Base-by-base conservation (phyloP, 2,329 filamentous ascomycete species). In the Colletotrichum horii region DNA sequence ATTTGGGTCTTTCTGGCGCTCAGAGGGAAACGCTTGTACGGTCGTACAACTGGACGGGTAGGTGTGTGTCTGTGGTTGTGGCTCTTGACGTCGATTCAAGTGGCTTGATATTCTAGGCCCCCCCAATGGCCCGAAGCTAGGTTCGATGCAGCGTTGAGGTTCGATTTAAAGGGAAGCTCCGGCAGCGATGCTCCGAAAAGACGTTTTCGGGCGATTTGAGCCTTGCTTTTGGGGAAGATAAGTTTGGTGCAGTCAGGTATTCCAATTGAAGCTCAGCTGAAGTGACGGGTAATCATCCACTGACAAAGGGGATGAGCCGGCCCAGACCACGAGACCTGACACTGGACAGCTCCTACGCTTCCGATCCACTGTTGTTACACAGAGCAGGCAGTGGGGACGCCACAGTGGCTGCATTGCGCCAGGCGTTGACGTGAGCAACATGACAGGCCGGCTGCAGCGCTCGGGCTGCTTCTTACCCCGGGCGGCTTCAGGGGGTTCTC, bases 81-180 rank as follows among this genome's bases (percentile, higher is more conserved):
- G 38, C 69, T 67, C 73, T 66, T n/a, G 56, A 72, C 34, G 16
- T 62, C 69, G 62, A 73, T 66, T 66, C 48, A 43, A 36, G 62
- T 67, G 55, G 72, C 72, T 75, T 72, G 72, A 52, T 62, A 61
- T 67, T 61, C 34, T 24, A 62, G 48, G 22, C 19, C 62, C 26
- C 26, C 19, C 12, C 67, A 28, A 34, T 56, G 67, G 58, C 43
- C 32, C 24, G n/a, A 12, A 43, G 61, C 61, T 52, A 72, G 61
- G 52, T 66, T 61, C 36, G 24, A 43, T 32, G 11, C 34, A 60
- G 61, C 71, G 56, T 60, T 28, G 19, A 38, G 28, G 34, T 56
- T 55, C 56, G 52, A 16, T 56, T 55, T 43, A 38, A 16, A 22
- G 19, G 15, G 34, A 30, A 52, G 24, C 38, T 52, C 19, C n/a